Evolutionary conservation across 2,329 filamentous ascomycete genomes (phyloP), one percentile per base, ranked within the genome.

Genomic region (Leptographium radiaticola): DNA sequence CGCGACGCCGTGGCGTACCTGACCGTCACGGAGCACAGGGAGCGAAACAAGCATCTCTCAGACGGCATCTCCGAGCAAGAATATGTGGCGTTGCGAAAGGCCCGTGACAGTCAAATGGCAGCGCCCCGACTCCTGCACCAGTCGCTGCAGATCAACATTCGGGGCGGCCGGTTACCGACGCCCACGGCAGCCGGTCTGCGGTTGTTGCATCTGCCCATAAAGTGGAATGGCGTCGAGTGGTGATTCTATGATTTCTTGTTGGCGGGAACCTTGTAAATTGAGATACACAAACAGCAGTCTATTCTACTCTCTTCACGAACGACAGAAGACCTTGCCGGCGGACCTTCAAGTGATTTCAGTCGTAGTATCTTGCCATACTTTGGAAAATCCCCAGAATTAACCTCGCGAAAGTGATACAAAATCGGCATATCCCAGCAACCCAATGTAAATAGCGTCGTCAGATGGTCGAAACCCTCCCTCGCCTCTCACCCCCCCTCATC

Each of bases 71-170:
- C 56, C 0, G 66, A 72, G 56, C 63, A 71, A 0, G 70, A 75
- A 16, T 79, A 75, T 55, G 67, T 77, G 1, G 55, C 63, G 3
- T 59, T 70, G 62, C 66, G 76, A 2, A 61, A 57, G 8, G 69
- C 70, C 49, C 67, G 76, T 0, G 76, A 80, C 58, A 60, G 59
- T 1, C 59, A 52, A 2, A 59, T 79, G 39, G 65, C 64, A 0
- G 71, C 68, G 34, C 76, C 76, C 2, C 67, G 68, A 34, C 60
- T 79, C 54, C 60, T 79, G 6, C 73, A 77, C 58, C 72, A 72
- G 54, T 70, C 74, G 0, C 58, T 79, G 49, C 76, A 79, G 61
- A 59, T 78, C 10, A 79, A 79, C 55, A 73, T 79, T 31, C 65
- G 76, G 2, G 76, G 64, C 0, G 76, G 75, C 2, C 55, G 62